Evolutionary conservation across 352 stramenopile genomes (phyloP).

Genomic region (Pythium biforme): DNA sequence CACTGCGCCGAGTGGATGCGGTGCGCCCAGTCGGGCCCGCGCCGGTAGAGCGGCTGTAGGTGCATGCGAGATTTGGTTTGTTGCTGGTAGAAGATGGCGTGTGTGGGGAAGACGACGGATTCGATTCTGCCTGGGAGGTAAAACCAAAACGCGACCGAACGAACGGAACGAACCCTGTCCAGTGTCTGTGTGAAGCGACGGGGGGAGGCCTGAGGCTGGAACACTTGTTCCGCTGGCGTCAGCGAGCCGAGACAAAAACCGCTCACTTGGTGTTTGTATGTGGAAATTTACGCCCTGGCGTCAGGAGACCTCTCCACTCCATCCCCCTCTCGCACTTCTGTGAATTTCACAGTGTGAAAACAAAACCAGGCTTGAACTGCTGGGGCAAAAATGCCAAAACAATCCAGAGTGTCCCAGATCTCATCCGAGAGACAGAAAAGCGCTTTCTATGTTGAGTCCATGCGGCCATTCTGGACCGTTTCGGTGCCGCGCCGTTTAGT

Average conservation of each 20-base stretch:
- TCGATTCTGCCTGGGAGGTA: background rate
- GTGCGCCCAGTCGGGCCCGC: constrained; percentile 51
- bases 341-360: too few relatives aligned
- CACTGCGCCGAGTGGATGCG: constrained; percentile 36
- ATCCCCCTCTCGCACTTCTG: background rate
- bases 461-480: background rate
- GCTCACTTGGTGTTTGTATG: constrained; percentile 22
- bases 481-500: background rate
- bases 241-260: constrained; percentile 14
- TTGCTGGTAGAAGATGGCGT: too few relatives aligned
- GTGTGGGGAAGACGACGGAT: background rate
- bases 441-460: constrained; percentile 6
- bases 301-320: too few relatives aligned
- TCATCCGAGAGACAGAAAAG: background rate
- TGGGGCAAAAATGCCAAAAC: background rate
- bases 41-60: constrained; percentile 56
- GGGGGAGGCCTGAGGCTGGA: background rate
- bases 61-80: constrained; percentile 7
- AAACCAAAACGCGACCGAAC: background rate
- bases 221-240: constrained; percentile 15
- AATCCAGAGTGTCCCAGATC: background rate
- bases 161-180: background rate
- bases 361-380: background rate
- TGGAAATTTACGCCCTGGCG: background rate
- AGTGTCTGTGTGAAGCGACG: constrained; percentile 3